Evolutionary conservation across 23 red algal genomes (phyloP), one percentile per base, ranked within the genome.

Genomic region (Gracilariopsis chorda): DNA sequence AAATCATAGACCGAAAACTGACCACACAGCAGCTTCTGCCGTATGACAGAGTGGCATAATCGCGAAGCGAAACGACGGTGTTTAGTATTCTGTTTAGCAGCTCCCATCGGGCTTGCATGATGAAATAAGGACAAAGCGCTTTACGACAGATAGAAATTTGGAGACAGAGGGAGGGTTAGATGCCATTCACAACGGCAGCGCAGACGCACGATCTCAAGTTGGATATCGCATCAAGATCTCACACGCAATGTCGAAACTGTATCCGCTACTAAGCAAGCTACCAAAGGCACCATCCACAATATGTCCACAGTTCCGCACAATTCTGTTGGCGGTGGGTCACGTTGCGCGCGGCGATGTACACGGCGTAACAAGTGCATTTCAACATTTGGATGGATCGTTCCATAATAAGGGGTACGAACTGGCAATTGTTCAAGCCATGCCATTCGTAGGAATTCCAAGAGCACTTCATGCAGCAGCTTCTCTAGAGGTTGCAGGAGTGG

Each of bases 361-460:
- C 20, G 74, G 67, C 23, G 83, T 84, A 27, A 76, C 82, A 16
- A 59, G 68, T 42, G 93, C 86, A 5, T 88, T 95, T 64, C 51
- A 40, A 7, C 57, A 78, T 29, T 56, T 95, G 7, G 70, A 87
- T 39, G 37, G 52, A 11, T 7, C 51, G 48, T 44, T 67, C 32
- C 71, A 72, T 8, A 72, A 40, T 8, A 77, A 80, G 19, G 93
- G 85, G 13, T 95, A 91, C 70, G 84, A 95, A 29, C 64, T 92
- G 19, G 62, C 84, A 3, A 35, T 95, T 33, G 62, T 95, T 23
- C 93, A 95, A 72, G 72, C 93, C 12, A 65, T 79, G 35, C 84
- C 87, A 10, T 90, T 95, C 79, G 80, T 88, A 13, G 93, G 93
- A 27, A 85, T 95, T 59, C 93, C 93, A 20, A 65, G 88, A 19